A percentile compares a stretch with the other conserved stretches of the same genome.
phyloP scores from a whole-genome alignment of 2,329 filamentous ascomycete species.

The Calonectria pteridis region DNA sequence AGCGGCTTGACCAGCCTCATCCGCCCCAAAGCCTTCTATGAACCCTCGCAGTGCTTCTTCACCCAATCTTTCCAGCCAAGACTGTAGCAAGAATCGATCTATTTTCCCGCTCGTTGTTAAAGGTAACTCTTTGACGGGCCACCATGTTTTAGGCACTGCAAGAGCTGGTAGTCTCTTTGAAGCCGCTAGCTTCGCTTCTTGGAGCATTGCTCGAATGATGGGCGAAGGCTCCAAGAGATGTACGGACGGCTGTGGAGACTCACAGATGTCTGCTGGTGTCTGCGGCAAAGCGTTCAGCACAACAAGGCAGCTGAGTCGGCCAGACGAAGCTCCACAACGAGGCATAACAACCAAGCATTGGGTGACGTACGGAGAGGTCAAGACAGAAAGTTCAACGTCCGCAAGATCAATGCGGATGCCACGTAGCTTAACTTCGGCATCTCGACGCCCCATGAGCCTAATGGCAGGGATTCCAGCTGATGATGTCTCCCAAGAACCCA shows the following conservation, averaged over 20 bases:
- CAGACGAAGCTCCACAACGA: background rate
- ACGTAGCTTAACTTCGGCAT: background rate
- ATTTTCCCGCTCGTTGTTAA: background rate
- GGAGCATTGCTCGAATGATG: background rate
- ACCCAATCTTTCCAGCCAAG: background rate
- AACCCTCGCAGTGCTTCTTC: background rate
- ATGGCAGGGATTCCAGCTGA: background rate
- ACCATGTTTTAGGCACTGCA: background rate
- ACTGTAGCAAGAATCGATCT: background rate
- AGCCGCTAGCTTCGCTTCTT: background rate
- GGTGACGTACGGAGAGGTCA: background rate
- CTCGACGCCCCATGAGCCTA: background rate
- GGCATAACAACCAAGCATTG: background rate
- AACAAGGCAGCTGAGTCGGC: background rate
- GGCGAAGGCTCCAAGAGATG: background rate
- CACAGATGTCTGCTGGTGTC: background rate
- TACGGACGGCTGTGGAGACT: background rate
- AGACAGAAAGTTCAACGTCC: background rate
- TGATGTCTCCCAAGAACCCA: background rate
- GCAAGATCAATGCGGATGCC: background rate
- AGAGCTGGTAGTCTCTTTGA: background rate
- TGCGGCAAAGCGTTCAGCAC: background rate
- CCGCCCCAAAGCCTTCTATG: background rate
- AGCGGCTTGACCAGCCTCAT: background rate
- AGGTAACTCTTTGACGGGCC: background rate